Base-by-base conservation (phyloP, 2,329 filamentous ascomycete genomes). In the Ophiognomonia clavigignenti-juglandacearum region DNA sequence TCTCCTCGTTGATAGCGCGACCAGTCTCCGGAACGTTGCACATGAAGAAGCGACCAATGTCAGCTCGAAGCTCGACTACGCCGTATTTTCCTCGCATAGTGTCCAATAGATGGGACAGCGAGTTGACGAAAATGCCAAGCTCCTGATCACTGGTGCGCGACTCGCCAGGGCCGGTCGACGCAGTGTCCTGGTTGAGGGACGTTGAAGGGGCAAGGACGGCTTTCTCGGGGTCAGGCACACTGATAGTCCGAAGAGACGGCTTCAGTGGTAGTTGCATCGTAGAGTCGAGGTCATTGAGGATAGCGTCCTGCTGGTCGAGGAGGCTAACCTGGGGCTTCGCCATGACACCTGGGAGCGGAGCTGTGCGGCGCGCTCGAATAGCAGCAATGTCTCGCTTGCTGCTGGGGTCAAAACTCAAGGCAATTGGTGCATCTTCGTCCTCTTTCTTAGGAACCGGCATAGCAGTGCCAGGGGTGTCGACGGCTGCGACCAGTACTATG, bases 1-100 rank as follows among this genome's bases (percentile, higher is more conserved):
- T 47, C 1, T 35, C 43, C 3, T 31, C 16, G 32, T 64, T 64
- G 23, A 45, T 56, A 2, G 61, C 58, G 1, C 61, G 50, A 1
- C 54, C 57, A 6, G 27, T 54, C 1, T 42, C 32, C 6, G 47
- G 52, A 13, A 57, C 46, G 3, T 51, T 46, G 19, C 51, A 50
- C 3, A 64, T 32, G 29, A 60, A 58, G 24, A 57, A 52, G 6
- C 62, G 58, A 3, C 63, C 63, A 9, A 65, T 44, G 9, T 63
- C 60, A 0, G 54, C 59, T 19, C 55, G 49, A 29, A 64, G 36
- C 32, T n/a, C 48, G 56, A 22, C 59, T 56, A 8, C 43, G 36
- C 7, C 50, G 16, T 26, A 40, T 11, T 34, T 41, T 9, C 35
- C 29, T 26, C 23, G 31, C 11, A 46, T 36, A 4, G 26, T 39